A percentile compares a stretch with the other conserved stretches of the same genome.
These are phyloP conservation scores for Globisporangium lucens DNA, from an alignment of 352 stramenopile species.

Conservation along the genomic window DNA sequence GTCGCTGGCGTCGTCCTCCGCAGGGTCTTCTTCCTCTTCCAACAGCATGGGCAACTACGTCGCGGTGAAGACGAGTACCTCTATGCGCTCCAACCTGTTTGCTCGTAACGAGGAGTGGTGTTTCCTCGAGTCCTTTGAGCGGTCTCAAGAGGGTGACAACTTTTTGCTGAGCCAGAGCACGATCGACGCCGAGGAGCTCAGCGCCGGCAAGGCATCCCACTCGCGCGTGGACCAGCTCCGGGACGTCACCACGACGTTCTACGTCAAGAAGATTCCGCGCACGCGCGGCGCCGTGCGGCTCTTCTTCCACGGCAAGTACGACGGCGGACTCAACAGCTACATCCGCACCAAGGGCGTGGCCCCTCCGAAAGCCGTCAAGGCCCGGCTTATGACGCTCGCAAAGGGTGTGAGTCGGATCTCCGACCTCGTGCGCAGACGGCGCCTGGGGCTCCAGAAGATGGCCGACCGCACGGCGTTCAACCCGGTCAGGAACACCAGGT, in stretches of 20 bases:
- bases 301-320: slow-evolving; percentile 32
- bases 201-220: slow-evolving; percentile 26
- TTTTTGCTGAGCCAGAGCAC: slow-evolving; percentile 33
- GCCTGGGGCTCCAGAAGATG: slow-evolving; percentile 34
- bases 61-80: slow-evolving; percentile 39
- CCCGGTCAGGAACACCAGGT: slow-evolving; percentile 30
- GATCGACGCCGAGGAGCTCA: slow-evolving; percentile 27
- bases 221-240: slow-evolving; percentile 42
- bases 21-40: neutral
- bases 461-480: slow-evolving; percentile 15
- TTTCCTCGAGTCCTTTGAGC: slow-evolving; percentile 40
- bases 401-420: slow-evolving; percentile 27
- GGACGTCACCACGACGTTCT: slow-evolving; percentile 26
- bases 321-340: slow-evolving; percentile 7
- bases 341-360: slow-evolving; percentile 8
- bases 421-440: slow-evolving; percentile 29
- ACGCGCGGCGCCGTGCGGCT: slow-evolving; percentile 22
- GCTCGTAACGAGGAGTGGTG: slow-evolving; percentile 47
- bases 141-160: slow-evolving; percentile 11
- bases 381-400: slow-evolving; percentile 25
- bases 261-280: slow-evolving; percentile 26
- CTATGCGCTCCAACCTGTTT: slow-evolving; percentile 31
- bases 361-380: slow-evolving; percentile 25
- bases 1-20: neutral
- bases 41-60: slow-evolving; percentile 24